Conservation (phyloP, 78 protist genomes). For the Isochrysis galbana region DNA sequence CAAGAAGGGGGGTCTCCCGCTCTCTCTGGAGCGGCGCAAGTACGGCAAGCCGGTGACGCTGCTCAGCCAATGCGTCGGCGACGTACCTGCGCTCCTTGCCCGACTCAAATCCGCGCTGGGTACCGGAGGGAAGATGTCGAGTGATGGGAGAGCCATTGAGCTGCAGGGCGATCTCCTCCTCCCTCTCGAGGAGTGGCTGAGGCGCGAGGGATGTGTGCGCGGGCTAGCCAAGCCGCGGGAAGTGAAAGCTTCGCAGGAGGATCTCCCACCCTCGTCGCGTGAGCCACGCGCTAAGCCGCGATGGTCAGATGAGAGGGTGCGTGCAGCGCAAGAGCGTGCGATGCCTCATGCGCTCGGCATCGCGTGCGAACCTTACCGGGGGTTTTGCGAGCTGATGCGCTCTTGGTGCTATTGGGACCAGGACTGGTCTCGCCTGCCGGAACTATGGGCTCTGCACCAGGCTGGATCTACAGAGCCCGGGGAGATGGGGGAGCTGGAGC, state of each 20-base stretch:
- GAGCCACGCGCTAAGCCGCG: neutral
- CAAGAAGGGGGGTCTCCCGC: neutral
- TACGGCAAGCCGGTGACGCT: neutral
- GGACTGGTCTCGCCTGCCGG: neutral
- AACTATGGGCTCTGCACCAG: neutral
- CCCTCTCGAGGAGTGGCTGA: neutral
- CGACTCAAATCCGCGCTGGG: neutral
- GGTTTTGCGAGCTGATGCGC: neutral
- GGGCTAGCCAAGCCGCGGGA: neutral
- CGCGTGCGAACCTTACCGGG: neutral
- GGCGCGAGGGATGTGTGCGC: neutral
- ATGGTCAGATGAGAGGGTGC: neutral
- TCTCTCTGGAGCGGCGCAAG: neutral
- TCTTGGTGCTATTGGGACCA: neutral
- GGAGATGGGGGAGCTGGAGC: neutral
- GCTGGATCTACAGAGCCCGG: neutral
- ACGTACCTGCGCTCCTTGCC: neutral
- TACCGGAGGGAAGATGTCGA: neutral
- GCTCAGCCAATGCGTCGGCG: neutral
- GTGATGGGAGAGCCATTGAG: neutral
- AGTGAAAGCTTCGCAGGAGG: neutral
- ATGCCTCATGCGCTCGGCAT: neutral
- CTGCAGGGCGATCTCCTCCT: neutral
- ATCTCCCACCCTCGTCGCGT: neutral
- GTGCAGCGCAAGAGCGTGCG: neutral